Conservation (phyloP, 495 filamentous ascomycete species). For the Xylaria curta region DNA sequence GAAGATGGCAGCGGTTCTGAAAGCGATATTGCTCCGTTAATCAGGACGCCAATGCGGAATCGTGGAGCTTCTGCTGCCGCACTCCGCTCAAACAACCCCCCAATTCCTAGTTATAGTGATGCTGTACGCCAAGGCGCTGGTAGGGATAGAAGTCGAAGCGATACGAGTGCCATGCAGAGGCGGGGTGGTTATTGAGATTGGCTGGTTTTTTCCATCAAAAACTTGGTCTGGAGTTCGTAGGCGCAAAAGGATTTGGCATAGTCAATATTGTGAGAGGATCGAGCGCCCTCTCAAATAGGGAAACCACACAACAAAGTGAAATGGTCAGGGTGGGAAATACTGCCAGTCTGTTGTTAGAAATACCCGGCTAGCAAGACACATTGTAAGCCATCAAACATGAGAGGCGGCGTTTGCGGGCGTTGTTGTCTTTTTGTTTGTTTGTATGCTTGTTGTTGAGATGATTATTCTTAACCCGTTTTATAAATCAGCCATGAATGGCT, state of each 20-base stretch:
- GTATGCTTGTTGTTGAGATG: slow-evolving; percentile 12
- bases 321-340: slow-evolving; percentile 7
- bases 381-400: slow-evolving; percentile 28
- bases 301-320: not conserved
- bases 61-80: slow-evolving; percentile 53
- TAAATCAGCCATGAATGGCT: not conserved
- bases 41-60: slow-evolving; percentile 44
- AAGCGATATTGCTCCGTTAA: slow-evolving; percentile 48
- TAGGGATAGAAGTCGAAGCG: slow-evolving; percentile 51
- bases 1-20: slow-evolving; percentile 58
- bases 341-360: slow-evolving; percentile 27
- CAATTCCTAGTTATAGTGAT: slow-evolving; percentile 72
- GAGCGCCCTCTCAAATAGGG: not conserved
- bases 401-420: slow-evolving; percentile 22
- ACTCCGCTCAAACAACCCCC: slow-evolving; percentile 52
- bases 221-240: slow-evolving; percentile 16
- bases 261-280: not conserved
- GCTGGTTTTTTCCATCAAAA: not conserved
- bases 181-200: slow-evolving; percentile 1
- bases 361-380: slow-evolving; percentile 22
- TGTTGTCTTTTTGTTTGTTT: no score
- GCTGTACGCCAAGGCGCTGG: slow-evolving; percentile 61
- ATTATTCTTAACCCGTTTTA: not conserved
- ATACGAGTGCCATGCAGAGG: slow-evolving; percentile 35
- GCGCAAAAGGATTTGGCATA: slow-evolving; percentile 21